Percentiles rank a stretch among this genome's conserved stretches.
These are phyloP conservation scores for Tuctoria greenei DNA, from an alignment of 176 grass and related monocot genomes.

Conservation along the genomic window DNA sequence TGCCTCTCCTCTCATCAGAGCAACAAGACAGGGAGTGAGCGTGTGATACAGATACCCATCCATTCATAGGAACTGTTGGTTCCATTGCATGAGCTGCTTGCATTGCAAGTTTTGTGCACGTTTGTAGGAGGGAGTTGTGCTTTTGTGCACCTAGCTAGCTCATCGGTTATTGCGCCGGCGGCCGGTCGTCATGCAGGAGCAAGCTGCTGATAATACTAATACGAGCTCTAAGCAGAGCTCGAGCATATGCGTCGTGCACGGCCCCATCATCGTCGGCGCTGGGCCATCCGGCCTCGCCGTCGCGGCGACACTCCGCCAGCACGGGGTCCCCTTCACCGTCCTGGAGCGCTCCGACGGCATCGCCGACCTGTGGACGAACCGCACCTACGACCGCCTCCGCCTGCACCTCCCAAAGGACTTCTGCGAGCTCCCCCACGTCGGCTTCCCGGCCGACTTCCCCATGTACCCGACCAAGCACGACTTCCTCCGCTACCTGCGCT, in stretches of 20 bases:
- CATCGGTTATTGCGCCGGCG: background rate
- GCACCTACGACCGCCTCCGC: slow-evolving; percentile 82
- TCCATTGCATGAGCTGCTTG: slow-evolving; percentile 29
- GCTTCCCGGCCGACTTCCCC: slow-evolving; percentile 74
- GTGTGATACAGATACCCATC: background rate
- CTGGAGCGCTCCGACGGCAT: slow-evolving; percentile 79
- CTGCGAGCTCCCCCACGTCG: slow-evolving; percentile 78
- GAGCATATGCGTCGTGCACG: slow-evolving; percentile 30
- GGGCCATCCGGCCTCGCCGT: slow-evolving; percentile 89
- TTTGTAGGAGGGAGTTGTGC: slow-evolving; percentile 18
- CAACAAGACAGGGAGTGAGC: slow-evolving; percentile 10
- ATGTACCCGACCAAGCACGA: slow-evolving; percentile 70
- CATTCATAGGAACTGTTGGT: slow-evolving; percentile 1
- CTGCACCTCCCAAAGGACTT: slow-evolving; percentile 88
- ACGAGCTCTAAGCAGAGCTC: slow-evolving; percentile 7
- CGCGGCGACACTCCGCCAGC: slow-evolving; percentile 65
- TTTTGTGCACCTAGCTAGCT: slow-evolving; percentile 11
- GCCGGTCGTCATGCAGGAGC: slow-evolving; percentile 27
- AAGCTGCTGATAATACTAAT: background rate
- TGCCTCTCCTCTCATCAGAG: slow-evolving; percentile 22
- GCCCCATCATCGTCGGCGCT: slow-evolving; percentile 88
- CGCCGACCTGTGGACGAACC: slow-evolving; percentile 80
- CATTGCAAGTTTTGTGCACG: background rate
- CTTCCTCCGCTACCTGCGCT: slow-evolving; percentile 79
- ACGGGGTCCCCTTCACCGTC: slow-evolving; percentile 59